These are phyloP conservation scores for Gypsophila paniculata DNA, from an alignment of 179 eudicot species.

Conservation along the genomic window DNA sequence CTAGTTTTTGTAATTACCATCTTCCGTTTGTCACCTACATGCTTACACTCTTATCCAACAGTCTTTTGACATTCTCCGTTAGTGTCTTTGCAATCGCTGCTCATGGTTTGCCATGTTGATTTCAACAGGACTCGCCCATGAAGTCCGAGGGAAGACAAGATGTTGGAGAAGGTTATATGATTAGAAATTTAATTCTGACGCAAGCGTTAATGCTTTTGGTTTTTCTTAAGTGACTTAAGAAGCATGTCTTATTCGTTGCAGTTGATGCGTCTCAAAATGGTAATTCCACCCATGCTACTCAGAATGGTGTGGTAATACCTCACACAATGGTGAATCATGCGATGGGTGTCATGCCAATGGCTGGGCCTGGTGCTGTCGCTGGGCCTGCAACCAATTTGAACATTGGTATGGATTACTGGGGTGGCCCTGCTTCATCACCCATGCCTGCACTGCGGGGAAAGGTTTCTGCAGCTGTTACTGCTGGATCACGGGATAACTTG, in stretches of 20 bases:
- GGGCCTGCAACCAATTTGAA: conserved; percentile 92
- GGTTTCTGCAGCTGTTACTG: conserved; percentile 55
- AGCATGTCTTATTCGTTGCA: conserved; percentile 24
- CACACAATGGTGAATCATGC: conserved; percentile 57
- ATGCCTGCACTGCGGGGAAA: conserved; percentile 65
- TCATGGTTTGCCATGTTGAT: conserved; percentile 11
- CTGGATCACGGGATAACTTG: conserved; percentile 71
- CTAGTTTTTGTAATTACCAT: too few species aligned
- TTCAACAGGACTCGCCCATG: conserved; percentile 58
- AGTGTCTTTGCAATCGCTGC: neutral
- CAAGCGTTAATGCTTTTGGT: neutral
- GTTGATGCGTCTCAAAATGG: conserved; percentile 74
- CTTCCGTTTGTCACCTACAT: neutral
- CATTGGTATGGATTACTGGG: conserved; percentile 99
- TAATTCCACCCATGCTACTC: conserved; percentile 45
- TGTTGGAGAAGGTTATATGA: conserved; percentile 50
- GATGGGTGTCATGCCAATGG: conserved; percentile 52
- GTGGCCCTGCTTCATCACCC: conserved; percentile 51
- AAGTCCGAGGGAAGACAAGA: conserved; percentile 62
- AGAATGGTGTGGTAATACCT: conserved; percentile 59
- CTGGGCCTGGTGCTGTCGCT: conserved; percentile 56
- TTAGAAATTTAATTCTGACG: conserved; percentile 13
- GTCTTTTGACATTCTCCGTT: neutral
- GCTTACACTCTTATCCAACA: neutral
- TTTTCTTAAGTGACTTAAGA: conserved; percentile 7